phyloP scores from a whole-genome alignment of 495 filamentous ascomycete species.

The Penicilliopsis zonata region DNA sequence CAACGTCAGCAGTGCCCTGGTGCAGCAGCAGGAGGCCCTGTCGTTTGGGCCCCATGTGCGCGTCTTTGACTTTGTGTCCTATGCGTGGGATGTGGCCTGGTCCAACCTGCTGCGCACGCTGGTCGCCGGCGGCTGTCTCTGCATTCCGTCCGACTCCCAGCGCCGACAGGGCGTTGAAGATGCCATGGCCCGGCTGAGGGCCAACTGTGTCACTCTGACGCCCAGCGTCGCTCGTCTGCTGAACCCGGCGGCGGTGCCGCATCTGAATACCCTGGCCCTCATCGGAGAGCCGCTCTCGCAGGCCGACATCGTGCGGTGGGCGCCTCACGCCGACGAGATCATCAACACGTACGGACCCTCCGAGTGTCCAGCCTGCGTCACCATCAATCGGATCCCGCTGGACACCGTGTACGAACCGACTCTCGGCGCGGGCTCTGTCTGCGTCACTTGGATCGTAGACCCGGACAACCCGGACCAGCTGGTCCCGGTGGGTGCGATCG shows the following conservation, averaged over 20 bases:
- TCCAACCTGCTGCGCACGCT: constrained; percentile 15
- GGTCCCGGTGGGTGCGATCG: constrained; percentile 26
- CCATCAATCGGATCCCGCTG: constrained; percentile 5
- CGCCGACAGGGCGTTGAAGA: constrained; percentile 19
- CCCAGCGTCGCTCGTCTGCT: constrained; percentile 22
- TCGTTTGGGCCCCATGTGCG: constrained; percentile 4
- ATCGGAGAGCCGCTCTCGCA: constrained; percentile 25
- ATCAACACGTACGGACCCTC: constrained; percentile 25
- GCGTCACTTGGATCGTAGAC: constrained; percentile 24
- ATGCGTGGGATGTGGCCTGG: constrained; percentile 19
- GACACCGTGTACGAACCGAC: constrained; percentile 5
- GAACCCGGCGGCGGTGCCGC: constrained; percentile 15
- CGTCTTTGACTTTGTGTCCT: constrained; percentile 14
- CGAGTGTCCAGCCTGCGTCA: constrained; percentile 16
- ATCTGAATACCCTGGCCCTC: constrained; percentile 18
- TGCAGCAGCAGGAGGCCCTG: not conserved
- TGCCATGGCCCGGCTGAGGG: constrained; percentile 13
- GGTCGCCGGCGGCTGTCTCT: constrained; percentile 17
- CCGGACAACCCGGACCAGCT: constrained; percentile 16
- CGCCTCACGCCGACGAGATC: constrained; percentile 6
- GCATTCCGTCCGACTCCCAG: constrained; percentile 21
- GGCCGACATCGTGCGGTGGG: constrained; percentile 12
- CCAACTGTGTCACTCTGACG: constrained; percentile 20
- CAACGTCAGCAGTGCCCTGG: constrained; percentile 3
- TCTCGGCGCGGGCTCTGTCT: constrained; percentile 14